Base-by-base conservation (phyloP, 345 rosid genomes). In the Gossypioides kirkii region DNA sequence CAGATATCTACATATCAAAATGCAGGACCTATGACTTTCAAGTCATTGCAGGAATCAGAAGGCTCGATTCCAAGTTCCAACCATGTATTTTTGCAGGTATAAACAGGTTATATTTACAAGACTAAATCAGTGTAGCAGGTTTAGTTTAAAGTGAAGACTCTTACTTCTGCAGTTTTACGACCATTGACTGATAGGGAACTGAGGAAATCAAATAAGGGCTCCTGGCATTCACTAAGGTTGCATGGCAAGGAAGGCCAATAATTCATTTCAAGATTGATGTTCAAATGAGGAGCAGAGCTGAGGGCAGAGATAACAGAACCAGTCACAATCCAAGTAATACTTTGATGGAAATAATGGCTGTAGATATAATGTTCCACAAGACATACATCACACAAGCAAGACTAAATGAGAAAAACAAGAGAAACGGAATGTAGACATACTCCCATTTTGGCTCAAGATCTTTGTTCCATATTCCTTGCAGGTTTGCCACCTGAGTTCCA, bases 181-280 rank as follows among this genome's bases (percentile, higher is more conserved):
- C 98, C 99, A 78, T 86, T 92, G 64, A 86, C 45, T 18, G 96
- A 87, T 67, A 95, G 84, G 75, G 86, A 82, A 62, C 87, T 80
- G 47, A 88, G 85, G 69, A 81, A 95, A 69, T 91, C 97, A 52
- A 92, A 92, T 81, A 92, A 86, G 2, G 96, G 98, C 69, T 91
- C 96, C 61, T 92, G 96, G 72, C 97, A 95, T 76, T 95, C 98
- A 17, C 71, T 64, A 61, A 95, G 90, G 80, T 95, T 91, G 87
- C 89, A 87, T 64, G 99, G 85, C 78, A 91, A 90, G 55, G 94
- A 87, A 79, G 84, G 96, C 99, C 99, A 95, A 77, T 92, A 95
- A 78, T 92, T 95, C 99, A 95, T 95, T 85, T 95, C 89, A 55
- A 95, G 90, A 81, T 95, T 95, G 75, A 95, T 92, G 82, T 95